These are phyloP conservation scores for Crithidia brevicula DNA, from an alignment of 208 protist species.

Conservation along the genomic window DNA sequence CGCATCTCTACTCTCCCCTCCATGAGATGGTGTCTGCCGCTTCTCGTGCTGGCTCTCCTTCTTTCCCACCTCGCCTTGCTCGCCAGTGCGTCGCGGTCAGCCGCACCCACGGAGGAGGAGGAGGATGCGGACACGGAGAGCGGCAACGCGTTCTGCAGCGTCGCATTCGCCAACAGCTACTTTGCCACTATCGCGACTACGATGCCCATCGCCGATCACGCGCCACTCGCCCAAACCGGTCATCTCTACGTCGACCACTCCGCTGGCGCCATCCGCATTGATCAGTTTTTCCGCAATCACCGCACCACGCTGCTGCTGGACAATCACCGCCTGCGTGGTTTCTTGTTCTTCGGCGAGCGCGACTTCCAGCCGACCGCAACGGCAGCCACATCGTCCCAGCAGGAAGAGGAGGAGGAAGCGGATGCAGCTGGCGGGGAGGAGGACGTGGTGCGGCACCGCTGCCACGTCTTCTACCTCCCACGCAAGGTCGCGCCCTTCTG, in stretches of 20 bases:
- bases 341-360: slow-evolving; percentile 21
- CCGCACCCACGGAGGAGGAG: too few relatives aligned
- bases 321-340: slow-evolving; percentile 26
- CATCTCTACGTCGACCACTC: slow-evolving; percentile 39
- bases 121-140: too few relatives aligned
- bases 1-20: too few relatives aligned
- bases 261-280: slow-evolving; percentile 28
- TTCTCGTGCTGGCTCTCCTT: too few relatives aligned
- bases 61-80: too few relatives aligned
- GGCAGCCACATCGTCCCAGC: background rate
- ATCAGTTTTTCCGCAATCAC: slow-evolving; percentile 30
- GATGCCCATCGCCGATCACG: slow-evolving; percentile 10
- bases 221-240: slow-evolving; percentile 37
- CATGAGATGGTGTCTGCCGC: too few relatives aligned
- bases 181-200: slow-evolving; percentile 41
- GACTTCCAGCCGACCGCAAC: slow-evolving; percentile 9
- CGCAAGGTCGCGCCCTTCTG: slow-evolving; percentile 32
- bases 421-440: background rate
- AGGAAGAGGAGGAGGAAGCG: background rate
- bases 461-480: slow-evolving; percentile 31
- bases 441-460: slow-evolving; percentile 11
- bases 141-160: slow-evolving; percentile 10
- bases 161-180: slow-evolving; percentile 39
- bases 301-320: slow-evolving; percentile 35
- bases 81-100: too few relatives aligned